Percentiles rank a stretch among this genome's conserved stretches.
These are phyloP conservation scores for Anthoceros angustus DNA, from an alignment of 225 moss, liverwort and hornwort species.

Conservation along the genomic window DNA sequence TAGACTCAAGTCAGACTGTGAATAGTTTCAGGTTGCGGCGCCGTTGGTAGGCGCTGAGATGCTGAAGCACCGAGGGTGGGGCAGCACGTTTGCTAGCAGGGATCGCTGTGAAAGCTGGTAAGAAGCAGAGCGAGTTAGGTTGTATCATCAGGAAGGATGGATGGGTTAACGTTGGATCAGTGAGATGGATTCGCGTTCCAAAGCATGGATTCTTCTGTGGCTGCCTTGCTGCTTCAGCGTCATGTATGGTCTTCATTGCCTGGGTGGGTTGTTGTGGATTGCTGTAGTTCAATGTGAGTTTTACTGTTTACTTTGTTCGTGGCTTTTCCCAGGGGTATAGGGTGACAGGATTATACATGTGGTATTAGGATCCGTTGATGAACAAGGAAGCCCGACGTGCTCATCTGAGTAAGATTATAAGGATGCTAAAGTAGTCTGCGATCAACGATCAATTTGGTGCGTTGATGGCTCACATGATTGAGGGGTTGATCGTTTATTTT, in stretches of 20 bases:
- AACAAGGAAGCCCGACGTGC: too few species aligned
- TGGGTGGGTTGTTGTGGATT: not conserved
- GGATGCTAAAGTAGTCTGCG: too few species aligned
- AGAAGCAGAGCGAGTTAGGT: not conserved
- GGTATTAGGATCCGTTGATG: constrained; percentile 91
- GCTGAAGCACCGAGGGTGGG: not conserved
- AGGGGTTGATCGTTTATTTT: too few species aligned
- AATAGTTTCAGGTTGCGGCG: not conserved
- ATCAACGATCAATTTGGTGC: too few species aligned
- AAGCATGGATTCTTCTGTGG: constrained; percentile 93
- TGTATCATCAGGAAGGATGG: not conserved
- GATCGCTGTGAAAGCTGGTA: not conserved
- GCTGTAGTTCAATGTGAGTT: not conserved
- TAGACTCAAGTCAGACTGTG: not conserved
- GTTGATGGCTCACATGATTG: too few species aligned
- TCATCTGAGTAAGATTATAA: too few species aligned
- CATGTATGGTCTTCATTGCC: constrained; percentile 26
- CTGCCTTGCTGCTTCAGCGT: constrained; percentile 79
- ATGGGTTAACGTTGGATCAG: too few species aligned
- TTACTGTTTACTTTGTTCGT: not conserved
- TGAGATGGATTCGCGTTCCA: too few species aligned
- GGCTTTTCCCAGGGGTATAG: constrained; percentile 42
- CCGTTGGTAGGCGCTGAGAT: too few species aligned
- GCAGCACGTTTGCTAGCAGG: too few species aligned
- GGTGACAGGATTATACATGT: constrained; percentile 89